These are phyloP conservation scores for Sporothrix inflata DNA, from an alignment of 2,329 filamentous ascomycete genomes.

Conservation along the genomic window DNA sequence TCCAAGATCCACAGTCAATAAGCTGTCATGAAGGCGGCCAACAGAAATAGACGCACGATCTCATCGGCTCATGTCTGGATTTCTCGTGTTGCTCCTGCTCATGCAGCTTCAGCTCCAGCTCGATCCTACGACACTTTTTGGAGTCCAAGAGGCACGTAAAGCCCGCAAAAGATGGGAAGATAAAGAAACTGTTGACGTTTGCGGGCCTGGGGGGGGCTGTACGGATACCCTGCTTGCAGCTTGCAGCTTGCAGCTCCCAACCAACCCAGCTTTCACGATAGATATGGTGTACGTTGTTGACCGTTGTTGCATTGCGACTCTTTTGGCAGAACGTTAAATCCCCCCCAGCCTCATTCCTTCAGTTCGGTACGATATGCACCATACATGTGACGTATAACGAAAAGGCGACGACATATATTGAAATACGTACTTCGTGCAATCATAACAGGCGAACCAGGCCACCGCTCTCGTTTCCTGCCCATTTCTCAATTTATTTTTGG, in stretches of 20 bases:
- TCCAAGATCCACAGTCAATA: not conserved
- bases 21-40: not conserved
- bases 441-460: not conserved
- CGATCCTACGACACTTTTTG: not conserved
- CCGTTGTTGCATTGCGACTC: not conserved
- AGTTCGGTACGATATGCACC: conserved; percentile 10
- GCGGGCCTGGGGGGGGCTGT: not conserved
- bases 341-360: conserved; percentile 4
- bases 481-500: conserved; percentile 21
- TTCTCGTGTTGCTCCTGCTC: conserved; percentile 13
- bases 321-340: not conserved
- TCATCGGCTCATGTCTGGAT: not conserved
- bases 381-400: not conserved
- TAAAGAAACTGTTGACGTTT: not conserved
- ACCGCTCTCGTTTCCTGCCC: not conserved
- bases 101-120: conserved; percentile 17
- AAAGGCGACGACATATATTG: too few relatives aligned
- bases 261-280: too few relatives aligned
- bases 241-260: not conserved
- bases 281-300: too few relatives aligned
- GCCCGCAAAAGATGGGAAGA: not conserved
- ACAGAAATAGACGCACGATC: not conserved
- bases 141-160: not conserved
- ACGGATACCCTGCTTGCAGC: not conserved
- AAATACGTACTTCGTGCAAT: too few relatives aligned